Evolutionary conservation across 1,139 yeast species (phyloP).

Genomic region (Hansenula lynferdii): DNA sequence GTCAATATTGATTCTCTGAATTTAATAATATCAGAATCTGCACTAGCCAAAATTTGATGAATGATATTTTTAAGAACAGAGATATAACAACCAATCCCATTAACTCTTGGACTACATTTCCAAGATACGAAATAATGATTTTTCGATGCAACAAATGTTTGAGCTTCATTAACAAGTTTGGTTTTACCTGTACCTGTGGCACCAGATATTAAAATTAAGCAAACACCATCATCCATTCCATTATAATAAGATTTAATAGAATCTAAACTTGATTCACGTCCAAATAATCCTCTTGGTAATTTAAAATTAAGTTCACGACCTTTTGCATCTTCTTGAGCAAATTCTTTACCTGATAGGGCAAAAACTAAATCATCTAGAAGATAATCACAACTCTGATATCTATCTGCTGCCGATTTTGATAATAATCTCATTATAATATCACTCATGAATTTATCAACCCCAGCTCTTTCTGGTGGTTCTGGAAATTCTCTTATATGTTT

Average conservation of each 20-base stretch:
- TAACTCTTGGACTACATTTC: conserved; percentile 34
- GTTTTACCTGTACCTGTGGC: conserved; percentile 48
- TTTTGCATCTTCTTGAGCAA: not conserved
- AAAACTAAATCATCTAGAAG: conserved; percentile 35
- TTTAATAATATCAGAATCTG: conserved; percentile 32
- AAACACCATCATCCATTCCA: conserved; percentile 24
- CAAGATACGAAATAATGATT: conserved; percentile 38
- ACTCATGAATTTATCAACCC: conserved; percentile 24
- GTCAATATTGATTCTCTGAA: conserved; percentile 42
- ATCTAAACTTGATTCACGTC: conserved; percentile 32
- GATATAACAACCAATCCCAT: conserved; percentile 28
- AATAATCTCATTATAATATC: conserved; percentile 39
- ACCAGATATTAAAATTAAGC: conserved; percentile 37
- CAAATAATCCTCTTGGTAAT: conserved; percentile 32
- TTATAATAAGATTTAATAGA: conserved; percentile 27
- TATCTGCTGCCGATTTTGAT: conserved; percentile 37
- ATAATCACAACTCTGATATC: conserved; percentile 37
- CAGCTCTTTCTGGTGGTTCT: conserved; percentile 18
- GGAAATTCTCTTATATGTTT: conserved; percentile 41
- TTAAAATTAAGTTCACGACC: conserved; percentile 24
- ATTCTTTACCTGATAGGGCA: conserved; percentile 12
- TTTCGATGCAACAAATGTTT: conserved; percentile 32
- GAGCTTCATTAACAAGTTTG: conserved; percentile 38
- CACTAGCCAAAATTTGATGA: conserved; percentile 38
- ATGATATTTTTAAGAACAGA: conserved; percentile 38